Evolutionary conservation across 768 basidiomycete genomes (phyloP).

Genomic region (Filobasidium wieringae): DNA sequence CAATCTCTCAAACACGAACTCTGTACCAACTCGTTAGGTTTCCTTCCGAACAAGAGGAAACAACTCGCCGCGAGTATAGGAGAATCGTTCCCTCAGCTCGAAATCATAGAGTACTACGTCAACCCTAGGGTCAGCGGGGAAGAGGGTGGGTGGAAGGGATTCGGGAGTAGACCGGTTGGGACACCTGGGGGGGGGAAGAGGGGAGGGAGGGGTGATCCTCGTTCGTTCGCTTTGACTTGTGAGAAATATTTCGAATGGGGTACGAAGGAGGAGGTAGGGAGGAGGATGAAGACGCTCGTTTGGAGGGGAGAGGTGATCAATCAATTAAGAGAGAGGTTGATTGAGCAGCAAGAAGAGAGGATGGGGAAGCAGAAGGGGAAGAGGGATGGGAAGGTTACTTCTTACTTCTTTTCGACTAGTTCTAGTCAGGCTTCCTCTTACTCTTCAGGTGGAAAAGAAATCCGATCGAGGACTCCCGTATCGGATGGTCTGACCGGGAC

Average conservation of each 20-base stretch:
- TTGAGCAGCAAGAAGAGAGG: slow-evolving; percentile 37
- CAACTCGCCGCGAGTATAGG: slow-evolving; percentile 56
- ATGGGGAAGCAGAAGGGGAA: not conserved
- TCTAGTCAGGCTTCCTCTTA: slow-evolving; percentile 34
- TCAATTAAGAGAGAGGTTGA: slow-evolving; percentile 53
- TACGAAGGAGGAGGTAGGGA: slow-evolving; percentile 64
- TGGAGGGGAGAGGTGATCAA: slow-evolving; percentile 66
- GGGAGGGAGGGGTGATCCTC: slow-evolving; percentile 32
- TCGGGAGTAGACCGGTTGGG: slow-evolving; percentile 19
- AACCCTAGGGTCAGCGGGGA: slow-evolving; percentile 50
- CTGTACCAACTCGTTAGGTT: slow-evolving; percentile 49
- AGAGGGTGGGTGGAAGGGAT: slow-evolving; percentile 30
- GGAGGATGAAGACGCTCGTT: slow-evolving; percentile 68
- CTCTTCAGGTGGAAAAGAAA: slow-evolving; percentile 46
- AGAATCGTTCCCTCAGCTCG: slow-evolving; percentile 57
- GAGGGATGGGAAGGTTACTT: slow-evolving; percentile 14
- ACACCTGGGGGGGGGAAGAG: slow-evolving; percentile 7
- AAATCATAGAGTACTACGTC: slow-evolving; percentile 64
- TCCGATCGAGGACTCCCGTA: slow-evolving; percentile 42
- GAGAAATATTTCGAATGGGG: slow-evolving; percentile 92
- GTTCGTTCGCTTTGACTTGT: slow-evolving; percentile 61
- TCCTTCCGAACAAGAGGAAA: slow-evolving; percentile 54
- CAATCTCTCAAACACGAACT: slow-evolving; percentile 53
- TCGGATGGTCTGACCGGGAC: slow-evolving; percentile 23
- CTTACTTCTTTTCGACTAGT: slow-evolving; percentile 40